These are phyloP conservation scores for Graphilbum ipis-grandicollis DNA, from an alignment of 2,329 filamentous ascomycete species.

Conservation along the genomic window DNA sequence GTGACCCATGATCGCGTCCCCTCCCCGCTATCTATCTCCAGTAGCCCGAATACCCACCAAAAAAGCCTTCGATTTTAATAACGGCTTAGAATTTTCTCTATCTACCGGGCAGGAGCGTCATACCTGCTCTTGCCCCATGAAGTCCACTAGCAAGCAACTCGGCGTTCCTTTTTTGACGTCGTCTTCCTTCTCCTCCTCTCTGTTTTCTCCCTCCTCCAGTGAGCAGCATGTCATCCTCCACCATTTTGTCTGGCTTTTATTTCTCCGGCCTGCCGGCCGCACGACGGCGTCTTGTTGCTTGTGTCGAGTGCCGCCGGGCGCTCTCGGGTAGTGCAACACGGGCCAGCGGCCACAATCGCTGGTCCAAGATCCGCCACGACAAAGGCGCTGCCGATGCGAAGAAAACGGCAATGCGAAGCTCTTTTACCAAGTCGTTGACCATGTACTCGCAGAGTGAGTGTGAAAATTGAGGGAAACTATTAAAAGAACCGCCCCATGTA, in stretches of 20 bases:
- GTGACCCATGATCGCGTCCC: too few relatives aligned
- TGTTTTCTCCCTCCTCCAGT: background rate
- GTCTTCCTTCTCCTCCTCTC: too few relatives aligned
- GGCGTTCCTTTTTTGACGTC: too few relatives aligned
- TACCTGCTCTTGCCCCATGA: too few relatives aligned
- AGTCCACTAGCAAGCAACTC: too few relatives aligned
- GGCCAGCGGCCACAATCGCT: slow-evolving; percentile 68
- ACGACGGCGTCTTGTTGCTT: slow-evolving; percentile 17
- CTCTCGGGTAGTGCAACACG: slow-evolving; percentile 26
- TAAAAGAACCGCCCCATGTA: too few relatives aligned
- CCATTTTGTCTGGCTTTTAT: background rate
- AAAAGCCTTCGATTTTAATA: too few relatives aligned
- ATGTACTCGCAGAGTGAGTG: slow-evolving; percentile 54
- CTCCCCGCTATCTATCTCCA: too few relatives aligned
- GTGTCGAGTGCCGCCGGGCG: slow-evolving; percentile 28
- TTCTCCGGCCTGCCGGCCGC: background rate
- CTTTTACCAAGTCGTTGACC: slow-evolving; percentile 55
- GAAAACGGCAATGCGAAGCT: slow-evolving; percentile 54
- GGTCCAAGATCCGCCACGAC: slow-evolving; percentile 92
- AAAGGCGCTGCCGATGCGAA: slow-evolving; percentile 74
- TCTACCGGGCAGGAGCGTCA: too few relatives aligned
- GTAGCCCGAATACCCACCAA: too few relatives aligned
- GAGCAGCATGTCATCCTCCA: background rate
- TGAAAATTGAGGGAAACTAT: too few relatives aligned
- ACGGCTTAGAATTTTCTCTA: too few relatives aligned